phyloP scores from a whole-genome alignment of 2,329 filamentous ascomycete species.

The Chaetothyriales sp. region DNA sequence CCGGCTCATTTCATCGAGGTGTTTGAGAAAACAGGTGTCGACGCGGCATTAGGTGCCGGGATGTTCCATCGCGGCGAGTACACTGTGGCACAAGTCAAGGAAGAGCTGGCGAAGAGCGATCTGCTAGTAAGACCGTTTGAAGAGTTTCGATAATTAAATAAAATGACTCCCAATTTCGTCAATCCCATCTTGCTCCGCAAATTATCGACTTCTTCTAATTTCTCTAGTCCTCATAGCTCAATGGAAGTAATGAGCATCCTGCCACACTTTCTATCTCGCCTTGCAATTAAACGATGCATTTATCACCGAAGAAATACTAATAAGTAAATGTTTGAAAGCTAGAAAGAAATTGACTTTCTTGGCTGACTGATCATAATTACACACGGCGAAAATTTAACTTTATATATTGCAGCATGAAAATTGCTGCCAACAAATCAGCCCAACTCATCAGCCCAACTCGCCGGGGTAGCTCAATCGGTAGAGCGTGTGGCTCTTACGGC shows the following conservation, averaged over 20 bases:
- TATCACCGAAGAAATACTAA: too few species aligned
- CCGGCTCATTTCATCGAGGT: conserved; percentile 84
- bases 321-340: too few species aligned
- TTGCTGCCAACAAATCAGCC: neutral
- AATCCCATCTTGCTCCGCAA: too few species aligned
- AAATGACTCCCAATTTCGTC: too few species aligned
- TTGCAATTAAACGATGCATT: too few species aligned
- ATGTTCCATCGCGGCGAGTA: conserved; percentile 98
- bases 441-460: neutral
- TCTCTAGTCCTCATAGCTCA: too few species aligned
- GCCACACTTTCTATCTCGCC: too few species aligned
- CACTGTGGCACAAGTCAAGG: conserved; percentile 87
- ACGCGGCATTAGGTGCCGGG: conserved; percentile 86
- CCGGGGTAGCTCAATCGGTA: conserved; percentile 35
- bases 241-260: too few species aligned
- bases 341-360: too few species aligned
- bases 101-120: conserved; percentile 56
- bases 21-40: conserved; percentile 69
- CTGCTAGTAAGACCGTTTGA: conserved; percentile 72
- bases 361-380: too few species aligned
- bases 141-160: conserved; percentile 23
- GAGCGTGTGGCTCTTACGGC: conserved; percentile 36
- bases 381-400: too few species aligned
- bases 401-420: neutral
- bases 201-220: too few species aligned